Evolutionary conservation across 208 protist genomes (phyloP).

Genomic region (Trypanosomatidae sp.): DNA sequence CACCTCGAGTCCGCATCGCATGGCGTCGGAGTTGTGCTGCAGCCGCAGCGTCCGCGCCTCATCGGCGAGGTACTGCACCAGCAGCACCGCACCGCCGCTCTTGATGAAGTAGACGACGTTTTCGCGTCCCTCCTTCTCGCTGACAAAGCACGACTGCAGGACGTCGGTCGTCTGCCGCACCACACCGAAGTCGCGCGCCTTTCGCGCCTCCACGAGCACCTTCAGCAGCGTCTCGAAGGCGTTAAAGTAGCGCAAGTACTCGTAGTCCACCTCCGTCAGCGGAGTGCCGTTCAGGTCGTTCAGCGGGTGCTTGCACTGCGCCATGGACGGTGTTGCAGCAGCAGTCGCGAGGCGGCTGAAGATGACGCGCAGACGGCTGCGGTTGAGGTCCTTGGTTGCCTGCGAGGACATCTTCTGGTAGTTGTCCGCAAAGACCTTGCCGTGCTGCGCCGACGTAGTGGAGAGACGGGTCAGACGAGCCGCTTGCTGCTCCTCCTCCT

Average conservation of each 20-base stretch:
- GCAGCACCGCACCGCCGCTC: slow-evolving; percentile 42
- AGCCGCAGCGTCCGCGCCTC: slow-evolving; percentile 51
- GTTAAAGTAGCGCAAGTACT: slow-evolving; percentile 86
- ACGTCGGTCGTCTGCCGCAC: slow-evolving; percentile 41
- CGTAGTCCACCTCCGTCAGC: slow-evolving; percentile 58
- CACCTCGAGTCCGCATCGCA: slow-evolving; percentile 42
- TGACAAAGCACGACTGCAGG: slow-evolving; percentile 45
- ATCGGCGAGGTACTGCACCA: slow-evolving; percentile 56
- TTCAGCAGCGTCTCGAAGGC: slow-evolving; percentile 52
- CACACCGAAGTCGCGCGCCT: slow-evolving; percentile 40
- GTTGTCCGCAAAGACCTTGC: slow-evolving; percentile 64
- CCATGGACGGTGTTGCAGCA: slow-evolving; percentile 21
- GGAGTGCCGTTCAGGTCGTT: slow-evolving; percentile 43
- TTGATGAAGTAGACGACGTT: slow-evolving; percentile 70
- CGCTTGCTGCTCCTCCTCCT: slow-evolving; percentile 62
- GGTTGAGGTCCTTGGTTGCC: slow-evolving; percentile 68
- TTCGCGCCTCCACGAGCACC: slow-evolving; percentile 59
- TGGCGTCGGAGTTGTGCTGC: slow-evolving; percentile 35
- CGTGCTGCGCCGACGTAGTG: slow-evolving; percentile 44
- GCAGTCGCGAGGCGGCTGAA: slow-evolving; percentile 52
- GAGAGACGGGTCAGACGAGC: slow-evolving; percentile 52
- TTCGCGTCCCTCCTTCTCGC: slow-evolving; percentile 48
- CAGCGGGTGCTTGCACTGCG: slow-evolving; percentile 60
- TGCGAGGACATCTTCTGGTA: slow-evolving; percentile 73
- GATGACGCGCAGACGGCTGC: slow-evolving; percentile 58